Base-by-base conservation (phyloP, 2,329 filamentous ascomycete genomes). In the Emydomyces testavorans region DNA sequence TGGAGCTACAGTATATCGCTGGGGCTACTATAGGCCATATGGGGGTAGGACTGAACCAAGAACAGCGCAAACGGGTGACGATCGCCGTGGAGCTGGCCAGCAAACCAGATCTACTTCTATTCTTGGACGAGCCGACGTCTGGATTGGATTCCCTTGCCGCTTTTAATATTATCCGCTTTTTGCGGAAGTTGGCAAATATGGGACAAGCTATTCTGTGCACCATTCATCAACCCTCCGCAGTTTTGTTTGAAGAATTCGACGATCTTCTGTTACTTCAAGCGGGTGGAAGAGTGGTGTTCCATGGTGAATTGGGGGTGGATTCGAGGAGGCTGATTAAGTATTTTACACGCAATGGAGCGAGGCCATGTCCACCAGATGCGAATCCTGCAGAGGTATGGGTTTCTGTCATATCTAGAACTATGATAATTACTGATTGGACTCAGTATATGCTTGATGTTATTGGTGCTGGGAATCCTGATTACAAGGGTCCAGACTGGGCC, bases 181-280 rank as follows among this genome's bases (percentile, higher is more conserved):
- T 82, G 6, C 71, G 76, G 3, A 79, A 79, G 56, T 67, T 82
- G 1, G 76, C 78, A 1, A 74, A 78, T n/a, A 83, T 83, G 2
- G 88, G 87, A 1, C 88, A 94, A 61, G 87, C 87, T 7, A 87
- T 94, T 56, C 75, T 94, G 2, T 93, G 86, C 67, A 94, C 88
- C 0, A 94, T 94, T 53, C 88, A 94, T 63, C 88, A 94, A 62
- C 87, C 88, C 1, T 90, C 88, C 55, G 84, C 85, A 13, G 80
- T 85, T 0, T 73, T 94, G 0, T 94, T 94, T 56, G 85, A 92
- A 63, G 83, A 88, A 64, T 94, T 94, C 55, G 87, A 94, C 61
- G 77, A 86, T 10, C 74, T 94, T 1, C 70, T 94, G 4, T 73
- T 94, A 2, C 74, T 94, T 1, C 79, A 90, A 64, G 75, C 77